Percentiles rank a stretch among this genome's conserved stretches.
These are phyloP conservation scores for Backusella australiensis DNA, from an alignment of 192 early-diverging fungal genomes.

Conservation along the genomic window DNA sequence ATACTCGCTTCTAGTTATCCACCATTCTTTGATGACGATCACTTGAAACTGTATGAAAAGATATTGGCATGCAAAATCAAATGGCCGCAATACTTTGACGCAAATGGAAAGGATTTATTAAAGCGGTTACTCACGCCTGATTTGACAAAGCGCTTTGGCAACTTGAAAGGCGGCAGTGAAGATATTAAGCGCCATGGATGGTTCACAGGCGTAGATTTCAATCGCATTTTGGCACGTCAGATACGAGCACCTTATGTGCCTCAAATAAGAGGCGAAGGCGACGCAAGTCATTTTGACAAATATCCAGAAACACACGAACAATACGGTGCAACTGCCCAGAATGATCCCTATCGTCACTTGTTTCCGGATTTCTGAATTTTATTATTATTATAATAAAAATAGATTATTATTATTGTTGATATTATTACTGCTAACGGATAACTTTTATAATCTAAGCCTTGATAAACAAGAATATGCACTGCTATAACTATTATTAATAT, in stretches of 20 bases:
- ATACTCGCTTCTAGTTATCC: slow-evolving; percentile 43
- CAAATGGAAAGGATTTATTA: slow-evolving; percentile 69
- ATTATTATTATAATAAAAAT: not conserved
- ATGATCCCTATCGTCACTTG: slow-evolving; percentile 64
- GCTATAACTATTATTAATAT: no score
- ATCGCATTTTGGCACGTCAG: slow-evolving; percentile 57
- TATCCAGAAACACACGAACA: slow-evolving; percentile 50
- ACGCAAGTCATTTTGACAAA: slow-evolving; percentile 30
- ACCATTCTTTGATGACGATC: slow-evolving; percentile 87
- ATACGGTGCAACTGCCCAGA: slow-evolving; percentile 42
- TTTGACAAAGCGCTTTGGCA: slow-evolving; percentile 78
- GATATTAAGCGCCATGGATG: slow-evolving; percentile 83
- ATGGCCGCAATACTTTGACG: slow-evolving; percentile 74
- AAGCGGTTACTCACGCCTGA: slow-evolving; percentile 75
- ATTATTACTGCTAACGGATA: not conserved
- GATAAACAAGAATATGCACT: no score
- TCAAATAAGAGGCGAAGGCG: slow-evolving; percentile 65
- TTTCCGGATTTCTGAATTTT: slow-evolving; percentile 54
- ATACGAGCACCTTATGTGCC: slow-evolving; percentile 68
- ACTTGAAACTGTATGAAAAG: slow-evolving; percentile 88
- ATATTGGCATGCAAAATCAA: slow-evolving; percentile 72
- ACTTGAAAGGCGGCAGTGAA: slow-evolving; percentile 71
- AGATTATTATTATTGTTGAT: not conserved
- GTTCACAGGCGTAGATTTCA: slow-evolving; percentile 76
- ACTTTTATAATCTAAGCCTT: not conserved